phyloP scores from a whole-genome alignment of 2,329 filamentous ascomycete genomes.

The Cytospora schulzeri region DNA sequence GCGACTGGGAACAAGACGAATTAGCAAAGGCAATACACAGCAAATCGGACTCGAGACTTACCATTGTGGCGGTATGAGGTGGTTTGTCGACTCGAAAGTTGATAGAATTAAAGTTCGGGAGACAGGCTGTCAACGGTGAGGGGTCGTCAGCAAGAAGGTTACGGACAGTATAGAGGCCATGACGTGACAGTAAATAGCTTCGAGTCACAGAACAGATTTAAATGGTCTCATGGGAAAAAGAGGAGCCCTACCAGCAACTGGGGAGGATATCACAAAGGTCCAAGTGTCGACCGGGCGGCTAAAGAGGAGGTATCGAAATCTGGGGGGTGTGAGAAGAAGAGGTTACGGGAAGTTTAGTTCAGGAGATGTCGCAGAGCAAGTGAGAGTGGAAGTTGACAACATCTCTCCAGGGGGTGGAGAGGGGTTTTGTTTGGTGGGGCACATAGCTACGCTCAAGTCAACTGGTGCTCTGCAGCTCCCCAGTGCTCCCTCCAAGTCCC shows the following conservation, averaged over 20 bases:
- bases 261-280: conserved; percentile 13
- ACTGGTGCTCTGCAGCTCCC: neutral
- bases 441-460: neutral
- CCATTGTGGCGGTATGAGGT: conserved; percentile 23
- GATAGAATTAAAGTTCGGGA: conserved; percentile 16
- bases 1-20: conserved; percentile 52
- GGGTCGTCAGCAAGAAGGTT: conserved; percentile 26
- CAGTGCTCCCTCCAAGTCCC: neutral
- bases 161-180: conserved; percentile 4
- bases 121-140: conserved; percentile 27
- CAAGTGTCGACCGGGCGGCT: conserved; percentile 12
- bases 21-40: conserved; percentile 11
- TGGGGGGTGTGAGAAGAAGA: conserved; percentile 8
- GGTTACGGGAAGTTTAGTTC: conserved; percentile 1
- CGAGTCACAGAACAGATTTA: neutral
- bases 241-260: conserved; percentile 20
- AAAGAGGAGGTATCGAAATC: conserved; percentile 19
- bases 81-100: conserved; percentile 14
- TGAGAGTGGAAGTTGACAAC: conserved; percentile 24
- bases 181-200: conserved; percentile 21
- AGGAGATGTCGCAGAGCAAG: conserved; percentile 21
- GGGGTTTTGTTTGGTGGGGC: conserved; percentile 22
- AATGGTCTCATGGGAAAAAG: neutral
- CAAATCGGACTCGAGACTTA: conserved; percentile 6
- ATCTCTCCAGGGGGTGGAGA: conserved; percentile 12